Base-by-base conservation (phyloP, 2,329 filamentous ascomycete genomes). In the Clonostachys solani region DNA sequence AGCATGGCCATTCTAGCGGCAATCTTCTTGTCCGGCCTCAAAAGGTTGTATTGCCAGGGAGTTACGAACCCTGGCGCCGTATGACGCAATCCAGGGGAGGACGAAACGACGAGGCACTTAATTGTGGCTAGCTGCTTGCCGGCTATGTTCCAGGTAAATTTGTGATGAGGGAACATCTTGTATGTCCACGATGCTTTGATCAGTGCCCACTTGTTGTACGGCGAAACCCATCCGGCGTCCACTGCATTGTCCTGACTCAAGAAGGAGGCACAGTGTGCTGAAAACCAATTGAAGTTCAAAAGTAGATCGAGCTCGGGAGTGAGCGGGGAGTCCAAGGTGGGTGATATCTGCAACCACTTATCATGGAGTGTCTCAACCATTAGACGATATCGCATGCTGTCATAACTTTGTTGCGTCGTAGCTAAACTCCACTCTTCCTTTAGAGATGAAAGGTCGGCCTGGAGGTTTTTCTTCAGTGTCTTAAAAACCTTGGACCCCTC, bases 161-260 rank as follows among this genome's bases (percentile, higher is more conserved):
- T 53, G 1, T 49, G 0, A 5, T 48, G 0, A 49, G 68, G 63
- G 35, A 61, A 66, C n/a, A 62, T 38, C 40, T 68, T 69, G 56
- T 77, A 80, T 5, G 67, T 60, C 5, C 62, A 63, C 2, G 76
- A 78, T 0, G 78, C 78, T 48, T 77, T 77, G 15, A 81, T 59
- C 4, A 77, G 57, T 4, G 68, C 64, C 77, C 76, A 82, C 5
- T 52, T 57, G 23, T 65, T 70, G 12, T 65, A 61, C 0, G 56
- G 47, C 15, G n/a, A 19, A 42, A 29, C 19, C 38, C 29, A 46
- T 18, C 29, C 42, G 29, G 7, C 33, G 18, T 46, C 44, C 23
- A 29, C 6, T 38, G 16, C 16, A 17, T 42, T 15, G 17, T 37
- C 29, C 34, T 38, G n/a, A 36, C 34, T 36, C 19, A 13, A 18